These are phyloP conservation scores for Hansenula lynferdii DNA, from an alignment of 1,139 yeast species.

Conservation along the genomic window DNA sequence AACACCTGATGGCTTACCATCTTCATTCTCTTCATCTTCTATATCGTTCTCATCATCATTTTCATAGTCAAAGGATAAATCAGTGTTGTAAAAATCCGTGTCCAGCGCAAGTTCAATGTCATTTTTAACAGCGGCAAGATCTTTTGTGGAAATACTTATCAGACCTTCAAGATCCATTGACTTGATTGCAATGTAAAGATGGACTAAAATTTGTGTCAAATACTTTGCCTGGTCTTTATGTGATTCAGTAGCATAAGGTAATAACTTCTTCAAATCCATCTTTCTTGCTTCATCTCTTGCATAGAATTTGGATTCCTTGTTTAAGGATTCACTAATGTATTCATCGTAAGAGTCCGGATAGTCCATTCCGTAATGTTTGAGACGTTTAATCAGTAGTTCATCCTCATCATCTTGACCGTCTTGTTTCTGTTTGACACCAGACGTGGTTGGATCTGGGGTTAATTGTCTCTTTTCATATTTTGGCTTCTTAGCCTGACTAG, in stretches of 20 bases:
- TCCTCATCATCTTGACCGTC: slow-evolving; percentile 11
- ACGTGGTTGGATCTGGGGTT: slow-evolving; percentile 2
- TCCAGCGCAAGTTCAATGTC: slow-evolving; percentile 51
- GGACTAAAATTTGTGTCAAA: slow-evolving; percentile 72
- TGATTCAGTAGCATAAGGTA: slow-evolving; percentile 76
- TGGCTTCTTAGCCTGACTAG: slow-evolving; percentile 5
- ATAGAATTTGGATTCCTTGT: slow-evolving; percentile 52
- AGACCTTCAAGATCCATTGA: slow-evolving; percentile 76
- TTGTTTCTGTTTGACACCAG: slow-evolving; percentile 2
- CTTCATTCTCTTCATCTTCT: slow-evolving; percentile 39
- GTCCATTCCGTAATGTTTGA: slow-evolving; percentile 50
- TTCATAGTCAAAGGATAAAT: slow-evolving; percentile 37
- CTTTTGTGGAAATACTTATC: slow-evolving; percentile 62
- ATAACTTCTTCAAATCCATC: slow-evolving; percentile 50
- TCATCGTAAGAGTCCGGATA: slow-evolving; percentile 47
- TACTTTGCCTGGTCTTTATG: slow-evolving; percentile 70
- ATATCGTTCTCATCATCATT: slow-evolving; percentile 37
- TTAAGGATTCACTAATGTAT: slow-evolving; percentile 35
- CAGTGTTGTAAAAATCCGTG: slow-evolving; percentile 38
- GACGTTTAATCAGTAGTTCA: slow-evolving; percentile 28
- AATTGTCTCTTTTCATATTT: slow-evolving; percentile 2
- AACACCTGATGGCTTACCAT: slow-evolving; percentile 31
- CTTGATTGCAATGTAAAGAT: slow-evolving; percentile 72
- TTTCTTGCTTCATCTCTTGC: slow-evolving; percentile 49
- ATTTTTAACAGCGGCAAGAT: slow-evolving; percentile 35